These are phyloP conservation scores for Globisporangium okanoganense DNA, from an alignment of 352 stramenopile genomes.

Conservation along the genomic window DNA sequence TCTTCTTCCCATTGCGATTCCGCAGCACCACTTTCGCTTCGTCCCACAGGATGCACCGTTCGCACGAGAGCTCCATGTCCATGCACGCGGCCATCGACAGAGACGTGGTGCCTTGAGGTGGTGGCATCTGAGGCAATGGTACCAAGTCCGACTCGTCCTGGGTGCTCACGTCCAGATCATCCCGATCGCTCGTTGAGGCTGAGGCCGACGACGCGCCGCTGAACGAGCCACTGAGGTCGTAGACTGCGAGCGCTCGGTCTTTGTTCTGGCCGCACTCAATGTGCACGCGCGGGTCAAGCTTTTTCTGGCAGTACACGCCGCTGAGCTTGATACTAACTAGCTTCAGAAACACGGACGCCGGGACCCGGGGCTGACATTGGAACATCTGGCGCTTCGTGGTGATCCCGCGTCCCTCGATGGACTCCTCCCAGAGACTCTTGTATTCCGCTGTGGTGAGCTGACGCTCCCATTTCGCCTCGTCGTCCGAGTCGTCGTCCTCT, in stretches of 20 bases:
- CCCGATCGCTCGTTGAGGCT: not conserved
- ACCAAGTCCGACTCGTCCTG: constrained; percentile 4
- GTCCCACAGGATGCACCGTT: constrained; percentile 51
- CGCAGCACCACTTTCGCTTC: constrained; percentile 56
- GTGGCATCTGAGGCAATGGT: not conserved
- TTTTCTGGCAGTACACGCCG: constrained; percentile 45
- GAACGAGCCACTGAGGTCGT: constrained; percentile 25
- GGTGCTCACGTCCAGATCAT: constrained; percentile 1
- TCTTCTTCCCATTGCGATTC: constrained; percentile 29
- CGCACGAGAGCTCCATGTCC: constrained; percentile 40
- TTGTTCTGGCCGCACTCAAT: constrained; percentile 37
- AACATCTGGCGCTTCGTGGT: constrained; percentile 13
- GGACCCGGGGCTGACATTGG: constrained; percentile 26
- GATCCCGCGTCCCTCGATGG: constrained; percentile 31
- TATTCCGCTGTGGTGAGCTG: constrained; percentile 36
- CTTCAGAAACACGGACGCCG: constrained; percentile 28
- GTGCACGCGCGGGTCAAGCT: constrained; percentile 46
- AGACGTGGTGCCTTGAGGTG: not conserved
- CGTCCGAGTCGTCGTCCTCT: constrained; percentile 10
- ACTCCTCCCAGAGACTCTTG: constrained; percentile 40
- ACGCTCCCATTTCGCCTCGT: constrained; percentile 25
- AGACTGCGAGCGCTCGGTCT: constrained; percentile 9
- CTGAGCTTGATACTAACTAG: constrained; percentile 36
- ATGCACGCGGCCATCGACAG: constrained; percentile 6
- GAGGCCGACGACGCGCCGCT: not conserved